Evolutionary conservation across 2,329 filamentous ascomycete genomes (phyloP).

Genomic region (Exophiala aquamarina): DNA sequence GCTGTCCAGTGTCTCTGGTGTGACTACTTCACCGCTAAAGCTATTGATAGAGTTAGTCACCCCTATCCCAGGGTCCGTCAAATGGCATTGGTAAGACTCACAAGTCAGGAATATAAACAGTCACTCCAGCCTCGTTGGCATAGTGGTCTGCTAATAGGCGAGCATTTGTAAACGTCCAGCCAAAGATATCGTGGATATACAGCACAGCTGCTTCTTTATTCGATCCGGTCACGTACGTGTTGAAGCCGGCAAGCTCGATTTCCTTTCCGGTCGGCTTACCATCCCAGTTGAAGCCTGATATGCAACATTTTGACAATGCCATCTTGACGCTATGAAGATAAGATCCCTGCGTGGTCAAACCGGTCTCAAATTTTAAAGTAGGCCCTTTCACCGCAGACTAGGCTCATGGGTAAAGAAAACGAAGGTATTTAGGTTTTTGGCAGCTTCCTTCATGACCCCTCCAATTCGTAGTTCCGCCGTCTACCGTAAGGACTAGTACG

Average conservation of each 20-base stretch:
- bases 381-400: too few relatives aligned
- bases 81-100: constrained; percentile 2
- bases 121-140: constrained; percentile 44
- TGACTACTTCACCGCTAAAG: constrained; percentile 38
- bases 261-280: constrained; percentile 38
- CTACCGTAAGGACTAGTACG: too few relatives aligned
- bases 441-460: too few relatives aligned
- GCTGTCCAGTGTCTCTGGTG: constrained; percentile 30
- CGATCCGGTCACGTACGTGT: constrained; percentile 40
- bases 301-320: too few relatives aligned
- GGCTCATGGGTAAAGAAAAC: too few relatives aligned
- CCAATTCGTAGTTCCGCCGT: too few relatives aligned
- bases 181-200: constrained; percentile 49
- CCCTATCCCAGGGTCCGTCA: background rate
- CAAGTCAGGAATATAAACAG: constrained; percentile 45
- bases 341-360: too few relatives aligned
- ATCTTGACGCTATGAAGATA: too few relatives aligned
- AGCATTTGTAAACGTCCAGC: constrained; percentile 46
- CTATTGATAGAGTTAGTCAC: background rate
- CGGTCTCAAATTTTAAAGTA: too few relatives aligned
- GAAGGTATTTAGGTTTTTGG: too few relatives aligned
- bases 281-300: constrained; percentile 42
- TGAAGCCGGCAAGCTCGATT: constrained; percentile 33
- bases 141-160: constrained; percentile 49
- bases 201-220: constrained; percentile 41